Conservation (phyloP, 2,329 filamentous ascomycete species). For the Alternaria sp. region DNA sequence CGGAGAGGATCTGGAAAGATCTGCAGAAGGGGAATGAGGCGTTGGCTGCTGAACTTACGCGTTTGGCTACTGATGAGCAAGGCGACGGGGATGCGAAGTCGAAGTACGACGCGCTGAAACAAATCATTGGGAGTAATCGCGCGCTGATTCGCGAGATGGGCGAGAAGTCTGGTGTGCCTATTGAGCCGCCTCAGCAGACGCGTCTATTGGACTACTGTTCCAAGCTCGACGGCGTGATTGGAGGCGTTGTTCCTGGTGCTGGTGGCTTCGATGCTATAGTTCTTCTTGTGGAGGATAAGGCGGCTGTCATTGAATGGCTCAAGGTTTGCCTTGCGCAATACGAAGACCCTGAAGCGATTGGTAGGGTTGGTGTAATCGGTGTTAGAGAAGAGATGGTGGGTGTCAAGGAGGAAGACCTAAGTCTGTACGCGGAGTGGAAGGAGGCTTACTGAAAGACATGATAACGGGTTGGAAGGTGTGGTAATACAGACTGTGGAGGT, state of each 20-base stretch:
- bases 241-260: slow-evolving; percentile 91
- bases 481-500: neutral
- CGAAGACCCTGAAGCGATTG: slow-evolving; percentile 55
- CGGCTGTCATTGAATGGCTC: slow-evolving; percentile 66
- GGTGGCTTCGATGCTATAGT: slow-evolving; percentile 92
- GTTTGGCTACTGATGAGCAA: slow-evolving; percentile 52
- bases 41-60: slow-evolving; percentile 69
- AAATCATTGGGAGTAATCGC: slow-evolving; percentile 59
- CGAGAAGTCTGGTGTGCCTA: slow-evolving; percentile 73
- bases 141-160: slow-evolving; percentile 79
- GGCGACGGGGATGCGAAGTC: slow-evolving; percentile 49
- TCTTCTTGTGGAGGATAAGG: slow-evolving; percentile 76
- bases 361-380: slow-evolving; percentile 69
- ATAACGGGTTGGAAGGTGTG: neutral
- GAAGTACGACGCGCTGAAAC: slow-evolving; percentile 58
- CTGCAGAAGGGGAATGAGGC: slow-evolving; percentile 77
- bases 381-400: slow-evolving; percentile 78
- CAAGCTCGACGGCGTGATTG: slow-evolving; percentile 77
- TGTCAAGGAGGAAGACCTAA: slow-evolving; percentile 51
- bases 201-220: slow-evolving; percentile 78
- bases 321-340: slow-evolving; percentile 69
- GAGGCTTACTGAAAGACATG: neutral
- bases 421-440: slow-evolving; percentile 51
- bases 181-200: slow-evolving; percentile 88
- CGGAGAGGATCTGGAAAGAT: slow-evolving; percentile 73